Conservation (phyloP, 495 filamentous ascomycete genomes). For the Podospora appendiculata region DNA sequence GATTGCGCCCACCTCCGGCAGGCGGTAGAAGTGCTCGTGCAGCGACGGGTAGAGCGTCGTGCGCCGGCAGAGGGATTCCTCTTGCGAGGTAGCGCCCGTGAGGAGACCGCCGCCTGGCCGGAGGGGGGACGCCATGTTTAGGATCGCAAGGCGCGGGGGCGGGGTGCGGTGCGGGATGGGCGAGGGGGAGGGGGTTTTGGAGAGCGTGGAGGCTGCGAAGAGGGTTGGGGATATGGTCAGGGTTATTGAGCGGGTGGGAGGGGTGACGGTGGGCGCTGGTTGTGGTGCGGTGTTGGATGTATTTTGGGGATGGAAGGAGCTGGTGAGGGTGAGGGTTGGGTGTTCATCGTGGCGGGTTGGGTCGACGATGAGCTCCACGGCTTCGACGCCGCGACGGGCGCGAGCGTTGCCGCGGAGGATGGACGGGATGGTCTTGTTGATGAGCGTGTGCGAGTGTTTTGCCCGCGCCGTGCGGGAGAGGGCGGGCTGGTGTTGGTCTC, state of each 20-base stretch:
- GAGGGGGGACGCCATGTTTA: constrained; percentile 57
- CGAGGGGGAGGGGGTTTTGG: not conserved
- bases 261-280: not conserved
- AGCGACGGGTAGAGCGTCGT: constrained; percentile 54
- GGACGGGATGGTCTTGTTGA: constrained; percentile 45
- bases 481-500: not conserved
- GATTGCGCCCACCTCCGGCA: constrained; percentile 42
- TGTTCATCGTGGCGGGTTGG: constrained; percentile 4
- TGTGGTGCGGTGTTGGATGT: not conserved
- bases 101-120: constrained; percentile 52
- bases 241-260: not conserved
- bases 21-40: constrained; percentile 46
- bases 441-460: constrained; percentile 41
- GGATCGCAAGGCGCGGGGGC: constrained; percentile 28
- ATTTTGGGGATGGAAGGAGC: not conserved
- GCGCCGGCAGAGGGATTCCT: constrained; percentile 59
- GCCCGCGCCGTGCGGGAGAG: constrained; percentile 27
- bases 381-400: constrained; percentile 40
- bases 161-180: too few relatives aligned
- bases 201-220: constrained; percentile 17
- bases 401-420: constrained; percentile 38
- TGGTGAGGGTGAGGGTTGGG: not conserved
- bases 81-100: constrained; percentile 51
- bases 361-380: constrained; percentile 35
- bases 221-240: constrained; percentile 1